Evolutionary conservation across 192 early-diverging fungal genomes (phyloP), one percentile per base, ranked within the genome.

Genomic region (Umbelopsis ramanniana): DNA sequence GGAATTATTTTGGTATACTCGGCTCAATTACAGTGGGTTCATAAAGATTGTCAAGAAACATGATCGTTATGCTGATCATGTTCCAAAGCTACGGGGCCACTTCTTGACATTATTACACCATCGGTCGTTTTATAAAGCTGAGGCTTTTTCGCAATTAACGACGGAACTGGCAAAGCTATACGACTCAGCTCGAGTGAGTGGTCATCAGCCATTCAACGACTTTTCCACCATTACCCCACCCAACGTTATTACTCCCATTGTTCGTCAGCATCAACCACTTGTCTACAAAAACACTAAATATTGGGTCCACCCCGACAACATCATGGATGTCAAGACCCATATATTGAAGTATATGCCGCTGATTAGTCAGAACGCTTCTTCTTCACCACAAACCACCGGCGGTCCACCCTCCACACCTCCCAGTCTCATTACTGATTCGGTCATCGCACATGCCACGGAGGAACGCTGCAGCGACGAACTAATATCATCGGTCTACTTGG

Each of bases 1-100:
- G 67, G 89, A 93, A 77, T 77, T 93, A 60, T 85, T 89, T 67
- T 89, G 88, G 77, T 93, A 88, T 68, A 86, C 86, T 22, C 81
- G 91, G 8, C 83, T 90, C 71, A 93, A 93, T 84, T 93, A 90
- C 74, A 89, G 90, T 15, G 91, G 89, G 29, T 92, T 93, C 70
- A 83, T 90, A 46, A 90, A 96, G 88, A 97, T 97, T 77, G 86
- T 98, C 75, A 98, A 98, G 80, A 98, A 98, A 83, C 96, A 98
- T 78, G 95, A 98, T 82, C 93, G 93, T 76, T 90, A 94, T 78
- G 90, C 94, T 23, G 79, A 75, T 14, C 91, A 87, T 74, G 79
- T 84, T 29, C 57, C 57, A 29, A 29, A 22, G 26, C 79, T 98
- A 47, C 81, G 91, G 81, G 83, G 90, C 26, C 72, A 92, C 81